These are phyloP conservation scores for Plasmodium gonderi DNA, from an alignment of 169 alveolate species.

Conservation along the genomic window DNA sequence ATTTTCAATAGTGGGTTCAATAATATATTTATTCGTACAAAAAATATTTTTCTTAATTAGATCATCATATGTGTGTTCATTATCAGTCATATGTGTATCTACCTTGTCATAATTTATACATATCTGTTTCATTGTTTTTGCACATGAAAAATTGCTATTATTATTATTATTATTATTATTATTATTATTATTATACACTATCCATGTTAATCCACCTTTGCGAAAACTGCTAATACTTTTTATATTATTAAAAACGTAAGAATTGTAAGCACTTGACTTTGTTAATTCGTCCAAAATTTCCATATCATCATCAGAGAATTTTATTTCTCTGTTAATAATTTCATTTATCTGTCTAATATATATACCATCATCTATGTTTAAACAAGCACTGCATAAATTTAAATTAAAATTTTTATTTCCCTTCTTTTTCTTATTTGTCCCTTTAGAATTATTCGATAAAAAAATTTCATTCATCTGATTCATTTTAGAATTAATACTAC, in stretches of 20 bases:
- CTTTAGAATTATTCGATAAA: not conserved
- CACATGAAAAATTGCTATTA: not conserved
- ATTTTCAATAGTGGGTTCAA: slow-evolving; percentile 83
- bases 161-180: not conserved
- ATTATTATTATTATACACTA: slow-evolving; percentile 45
- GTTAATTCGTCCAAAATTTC: not conserved
- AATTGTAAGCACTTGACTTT: not conserved
- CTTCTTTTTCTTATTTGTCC: slow-evolving; percentile 23
- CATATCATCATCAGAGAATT: slow-evolving; percentile 20
- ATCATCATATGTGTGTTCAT: slow-evolving; percentile 9
- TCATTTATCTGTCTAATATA: slow-evolving; percentile 57
- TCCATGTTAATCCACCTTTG: slow-evolving; percentile 85
- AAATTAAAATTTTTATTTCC: slow-evolving; percentile 29
- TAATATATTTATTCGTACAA: slow-evolving; percentile 38
- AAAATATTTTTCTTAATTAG: slow-evolving; percentile 40
- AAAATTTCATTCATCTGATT: not conserved
- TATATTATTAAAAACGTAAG: slow-evolving; percentile 27
- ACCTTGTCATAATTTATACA: slow-evolving; percentile 8
- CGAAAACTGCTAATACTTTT: slow-evolving; percentile 49
- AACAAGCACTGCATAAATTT: slow-evolving; percentile 57
- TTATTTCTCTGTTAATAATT: slow-evolving; percentile 39
- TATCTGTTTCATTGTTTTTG: not conserved
- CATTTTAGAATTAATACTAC: not conserved
- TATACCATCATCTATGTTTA: slow-evolving; percentile 49
- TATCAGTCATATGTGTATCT: not conserved